Conservation (phyloP, 352 stramenopile genomes). For the Halophytophthora polymorphica region DNA sequence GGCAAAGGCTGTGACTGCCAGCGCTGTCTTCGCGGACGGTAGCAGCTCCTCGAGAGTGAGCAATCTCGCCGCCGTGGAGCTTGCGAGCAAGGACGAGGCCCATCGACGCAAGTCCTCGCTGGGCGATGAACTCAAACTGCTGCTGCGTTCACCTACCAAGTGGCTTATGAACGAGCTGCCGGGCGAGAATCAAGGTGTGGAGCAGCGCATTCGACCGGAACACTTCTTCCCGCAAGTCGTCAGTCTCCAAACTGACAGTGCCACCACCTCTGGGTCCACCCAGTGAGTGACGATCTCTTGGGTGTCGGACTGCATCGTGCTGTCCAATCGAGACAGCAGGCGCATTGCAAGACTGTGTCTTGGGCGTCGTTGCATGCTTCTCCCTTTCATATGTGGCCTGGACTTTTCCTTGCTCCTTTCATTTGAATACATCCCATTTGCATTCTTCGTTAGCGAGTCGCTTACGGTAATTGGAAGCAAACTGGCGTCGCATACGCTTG, state of each 20-base stretch:
- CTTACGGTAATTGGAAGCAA: background rate
- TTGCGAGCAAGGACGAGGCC: constrained; percentile 28
- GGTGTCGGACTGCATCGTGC: background rate
- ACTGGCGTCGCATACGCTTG: background rate
- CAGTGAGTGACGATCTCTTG: constrained; percentile 3
- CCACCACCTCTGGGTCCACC: background rate
- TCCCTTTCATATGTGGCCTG: too few species aligned
- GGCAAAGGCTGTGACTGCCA: constrained; percentile 11
- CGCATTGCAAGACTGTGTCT: background rate
- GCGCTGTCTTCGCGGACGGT: constrained; percentile 5
- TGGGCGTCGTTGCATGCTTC: background rate
- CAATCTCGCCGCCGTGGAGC: constrained; percentile 30
- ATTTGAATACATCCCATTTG: too few species aligned
- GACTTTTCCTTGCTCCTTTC: too few species aligned
- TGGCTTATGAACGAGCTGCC: constrained; percentile 39
- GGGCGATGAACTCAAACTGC: constrained; percentile 61
- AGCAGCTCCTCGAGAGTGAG: constrained; percentile 5
- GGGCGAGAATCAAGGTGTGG: background rate
- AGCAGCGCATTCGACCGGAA: constrained; percentile 40
- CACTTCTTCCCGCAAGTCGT: constrained; percentile 53
- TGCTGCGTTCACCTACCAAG: constrained; percentile 58
- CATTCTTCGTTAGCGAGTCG: background rate
- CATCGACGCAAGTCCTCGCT: constrained; percentile 47
- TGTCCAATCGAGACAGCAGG: background rate
- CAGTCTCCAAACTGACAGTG: constrained; percentile 27